Conservation (phyloP, 1,284 basidiomycete genomes). For the Omphalotus olearius region DNA sequence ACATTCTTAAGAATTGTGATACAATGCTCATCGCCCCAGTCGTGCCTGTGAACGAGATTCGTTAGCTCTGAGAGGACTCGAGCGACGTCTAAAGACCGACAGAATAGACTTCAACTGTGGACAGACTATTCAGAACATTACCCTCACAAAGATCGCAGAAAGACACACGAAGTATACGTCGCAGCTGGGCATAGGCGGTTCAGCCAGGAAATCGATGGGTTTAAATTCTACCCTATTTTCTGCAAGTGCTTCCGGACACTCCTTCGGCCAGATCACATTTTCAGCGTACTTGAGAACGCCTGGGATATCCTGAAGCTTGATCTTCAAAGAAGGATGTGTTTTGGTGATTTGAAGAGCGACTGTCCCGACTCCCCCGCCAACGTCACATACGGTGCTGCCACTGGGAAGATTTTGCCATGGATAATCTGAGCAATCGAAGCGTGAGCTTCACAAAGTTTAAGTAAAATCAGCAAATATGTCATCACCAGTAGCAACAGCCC, state of each 20-base stretch:
- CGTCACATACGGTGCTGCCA: slow-evolving; percentile 24
- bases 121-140: no score
- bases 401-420: slow-evolving; percentile 21
- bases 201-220: background rate
- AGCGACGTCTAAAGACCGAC: background rate
- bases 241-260: background rate
- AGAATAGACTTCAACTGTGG: background rate
- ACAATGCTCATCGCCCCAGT: no score
- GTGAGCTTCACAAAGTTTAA: no score
- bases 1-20: no score
- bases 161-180: background rate
- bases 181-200: background rate
- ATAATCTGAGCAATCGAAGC: slow-evolving; percentile 15
- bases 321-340: slow-evolving; percentile 18
- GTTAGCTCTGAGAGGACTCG: background rate
- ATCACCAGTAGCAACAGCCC: no score
- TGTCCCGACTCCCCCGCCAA: slow-evolving; percentile 28
- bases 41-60: background rate
- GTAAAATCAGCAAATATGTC: no score
- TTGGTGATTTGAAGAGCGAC: slow-evolving; percentile 19
- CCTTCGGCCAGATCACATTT: background rate
- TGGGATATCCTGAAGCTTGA: slow-evolving; percentile 27
- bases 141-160: no score
- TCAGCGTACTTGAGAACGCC: slow-evolving; percentile 20
- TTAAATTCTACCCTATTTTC: background rate